Evolutionary conservation across 2,329 filamentous ascomycete species (phyloP), one percentile per base, ranked within the genome.

Genomic region (Lecanosticta acicola): DNA sequence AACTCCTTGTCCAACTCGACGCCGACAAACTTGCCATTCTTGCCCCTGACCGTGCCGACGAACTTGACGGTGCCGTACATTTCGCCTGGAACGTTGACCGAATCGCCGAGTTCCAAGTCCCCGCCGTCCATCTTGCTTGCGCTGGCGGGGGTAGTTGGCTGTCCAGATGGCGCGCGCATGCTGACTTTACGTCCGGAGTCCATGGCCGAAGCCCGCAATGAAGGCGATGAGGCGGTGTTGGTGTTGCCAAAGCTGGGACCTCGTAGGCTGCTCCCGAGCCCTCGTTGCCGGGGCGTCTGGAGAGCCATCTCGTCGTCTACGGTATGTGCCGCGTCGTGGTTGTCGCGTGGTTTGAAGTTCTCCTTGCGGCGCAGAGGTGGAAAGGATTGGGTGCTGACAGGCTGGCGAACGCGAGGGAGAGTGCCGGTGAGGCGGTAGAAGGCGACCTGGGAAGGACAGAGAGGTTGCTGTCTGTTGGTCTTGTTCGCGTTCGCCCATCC

Each of bases 11-110:
- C 81, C 53, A 98, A 75, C 68, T 98, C 93, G 29, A 98, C 87
- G 37, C 93, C 93, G 24, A 87, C 89, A 73, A 98, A 98, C 16
- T 80, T 79, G 41, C 93, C 93, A 57, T 85, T 88, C 73, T 95
- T 96, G 53, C 90, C 90, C 58, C 83, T 80, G 33, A 98, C 91
- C 32, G 75, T 74, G 36, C 93, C 93, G 51, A 97, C 74, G 64
- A 95, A 98, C 64, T 86, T 91, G 56, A 97, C 83, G 2, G 81
- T 85, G 39, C 93, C 93, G 56, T 84, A 75, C 89, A 98, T 95
- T 65, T 84, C 87, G 34, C 93, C 93, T 1, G 91, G 90, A 38
- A 96, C 91, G 57, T 96, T 90, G 51, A 96, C 91, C 26, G 75
- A 67, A 64, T 96, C 91, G 55, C 91, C 91, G 33, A 93, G 75